Base-by-base conservation (phyloP, 345 rosid genomes). In the Melaleuca quinquenervia region DNA sequence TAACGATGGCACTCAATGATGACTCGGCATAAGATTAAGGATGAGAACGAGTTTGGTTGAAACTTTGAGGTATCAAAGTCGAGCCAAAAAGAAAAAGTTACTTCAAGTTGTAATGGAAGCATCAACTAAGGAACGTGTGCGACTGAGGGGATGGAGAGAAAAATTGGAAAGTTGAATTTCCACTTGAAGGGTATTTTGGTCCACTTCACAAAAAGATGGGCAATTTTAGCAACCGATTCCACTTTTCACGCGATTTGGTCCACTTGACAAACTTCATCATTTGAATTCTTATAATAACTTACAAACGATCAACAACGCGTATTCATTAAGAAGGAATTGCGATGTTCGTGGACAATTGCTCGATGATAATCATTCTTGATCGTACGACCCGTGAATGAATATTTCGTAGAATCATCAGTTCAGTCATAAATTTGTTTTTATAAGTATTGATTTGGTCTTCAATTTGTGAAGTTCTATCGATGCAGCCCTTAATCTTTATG, bases 361-460 rank as follows among this genome's bases (percentile, higher is more conserved):
- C 41, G 4, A 41, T 41, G 41, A 41, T 41, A 41, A 41, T 2
- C 2, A 41, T 41, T 2, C 4, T 41, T 41, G 4, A 41, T 41
- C 41, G 41, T 41, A 41, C 41, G 4, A 4, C 41, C 41, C 41
- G 41, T 41, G 41, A 41, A 41, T 41, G 41, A 41, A 41, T 41
- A 2, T 41, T 4, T 41, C 41, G 41, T 2, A 12, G 32, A 58
- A 58, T 58, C 5, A n/a, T 14, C 64, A 5, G 26, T 58, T n/a
- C 2, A 4, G 1, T n/a, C 32, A 26, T 58, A 58, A 58, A 58
- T 12, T 58, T 58, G 6, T 0, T 0, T 0, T 1, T 12, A 58
- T 16, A 55, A 22, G 24, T 55, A 12, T 1, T 24, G 22, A 55
- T 8, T 21, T 6, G 22, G 10, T 55, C 10, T 9, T 55, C 9